Evolutionary conservation across 495 filamentous ascomycete genomes (phyloP), one percentile per base, ranked within the genome.

Genomic region (Penicillium argentinense): DNA sequence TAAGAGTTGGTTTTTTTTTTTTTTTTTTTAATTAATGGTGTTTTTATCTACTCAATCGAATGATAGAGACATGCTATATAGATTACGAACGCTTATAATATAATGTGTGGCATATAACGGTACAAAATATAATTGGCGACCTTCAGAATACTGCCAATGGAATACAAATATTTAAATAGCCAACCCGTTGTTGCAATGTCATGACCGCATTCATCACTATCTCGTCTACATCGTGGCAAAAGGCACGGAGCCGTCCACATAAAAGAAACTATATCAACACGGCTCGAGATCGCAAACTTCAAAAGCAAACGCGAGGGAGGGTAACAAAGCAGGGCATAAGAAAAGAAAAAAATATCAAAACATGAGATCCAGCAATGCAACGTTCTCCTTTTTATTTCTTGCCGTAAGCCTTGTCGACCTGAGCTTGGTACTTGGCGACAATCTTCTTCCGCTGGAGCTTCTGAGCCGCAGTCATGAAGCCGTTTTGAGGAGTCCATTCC

Each of bases 401-500:
- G 54, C 64, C 63, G 54, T 79, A 80, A 4, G 71, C 74, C 51
- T 62, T 64, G 59, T 74, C 67, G 34, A 80, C 69, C 8, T 77
- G 68, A 28, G 64, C 56, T 53, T 72, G 51, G 64, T 70, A 74
- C 41, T 64, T 69, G 43, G 49, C 53, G 37, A 75, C 47, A 29
- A 80, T 79, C 62, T 72, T 77, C 66, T 72, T 79, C 54, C 77
- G 72, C 51, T 80, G 76, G 34, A 80, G 62, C 49, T 80, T 80
- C 60, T 80, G 77, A 6, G 77, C 76, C 21, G 77, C 76, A 39
- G 77, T 80, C 54, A 74, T 73, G 56, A 65, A 71, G 26, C 77
- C 76, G 70, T 95, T 97, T 42, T 95, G 87, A 39, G 93, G 88
- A 19, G 87, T 97, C 93, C 93, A 98, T 65, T 98, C 93, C 67